Evolutionary conservation across 352 stramenopile species (phyloP).

Genomic region (Pythium phragmitis): DNA sequence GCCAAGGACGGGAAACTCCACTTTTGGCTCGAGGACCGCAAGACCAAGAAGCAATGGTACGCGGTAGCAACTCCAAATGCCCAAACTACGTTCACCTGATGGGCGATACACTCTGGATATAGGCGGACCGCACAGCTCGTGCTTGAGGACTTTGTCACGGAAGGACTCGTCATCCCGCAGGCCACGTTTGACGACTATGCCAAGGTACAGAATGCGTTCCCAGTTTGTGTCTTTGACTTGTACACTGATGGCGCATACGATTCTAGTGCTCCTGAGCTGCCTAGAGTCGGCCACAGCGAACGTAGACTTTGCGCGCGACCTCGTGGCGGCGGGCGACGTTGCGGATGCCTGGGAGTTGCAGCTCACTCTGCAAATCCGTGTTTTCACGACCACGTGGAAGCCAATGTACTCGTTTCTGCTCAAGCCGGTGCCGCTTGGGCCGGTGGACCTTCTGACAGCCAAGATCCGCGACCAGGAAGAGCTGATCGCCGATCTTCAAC

Average conservation of each 20-base stretch:
- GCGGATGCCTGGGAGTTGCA: conserved; percentile 1
- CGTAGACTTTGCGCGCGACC: neutral
- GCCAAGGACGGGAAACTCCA: neutral
- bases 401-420: conserved; percentile 18
- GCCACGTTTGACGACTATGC: conserved; percentile 16
- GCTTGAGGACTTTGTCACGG: neutral
- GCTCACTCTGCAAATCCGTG: conserved; percentile 7
- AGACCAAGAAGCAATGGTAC: conserved; percentile 16
- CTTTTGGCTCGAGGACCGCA: conserved; percentile 16
- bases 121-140: neutral
- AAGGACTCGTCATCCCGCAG: conserved; percentile 2
- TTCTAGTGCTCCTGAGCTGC: neutral
- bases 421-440: conserved; percentile 8
- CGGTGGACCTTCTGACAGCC: conserved; percentile 10
- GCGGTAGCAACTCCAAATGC: too few species aligned
- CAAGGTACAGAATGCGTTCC: neutral
- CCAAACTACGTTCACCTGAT: too few species aligned
- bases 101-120: too few species aligned
- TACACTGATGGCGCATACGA: too few species aligned
- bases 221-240: too few species aligned
- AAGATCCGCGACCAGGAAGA: conserved; percentile 24
- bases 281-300: neutral
- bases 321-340: neutral
- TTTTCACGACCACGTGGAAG: conserved; percentile 13
- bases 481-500: neutral